These are phyloP conservation scores for Xylaria bambusicola DNA, from an alignment of 495 filamentous ascomycete species.

Conservation along the genomic window DNA sequence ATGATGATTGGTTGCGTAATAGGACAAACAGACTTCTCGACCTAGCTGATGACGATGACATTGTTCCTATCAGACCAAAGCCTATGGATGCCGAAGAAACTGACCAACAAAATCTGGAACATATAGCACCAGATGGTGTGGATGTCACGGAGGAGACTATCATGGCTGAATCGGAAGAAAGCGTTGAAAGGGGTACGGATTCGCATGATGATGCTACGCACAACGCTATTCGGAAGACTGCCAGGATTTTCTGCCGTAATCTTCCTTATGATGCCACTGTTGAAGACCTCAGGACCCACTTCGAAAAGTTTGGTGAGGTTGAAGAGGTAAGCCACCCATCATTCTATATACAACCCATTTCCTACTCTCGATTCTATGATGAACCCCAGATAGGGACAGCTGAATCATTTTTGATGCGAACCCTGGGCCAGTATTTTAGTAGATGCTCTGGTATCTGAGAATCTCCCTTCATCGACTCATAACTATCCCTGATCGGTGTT, in stretches of 20 bases:
- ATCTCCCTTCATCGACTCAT: constrained; percentile 32
- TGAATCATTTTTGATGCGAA: constrained; percentile 72
- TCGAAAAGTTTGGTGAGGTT: constrained; percentile 68
- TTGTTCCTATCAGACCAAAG: constrained; percentile 29
- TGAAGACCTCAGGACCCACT: constrained; percentile 71
- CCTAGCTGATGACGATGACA: constrained; percentile 64
- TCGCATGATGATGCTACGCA: constrained; percentile 38
- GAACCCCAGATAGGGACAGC: constrained; percentile 99
- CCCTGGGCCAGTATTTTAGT: constrained; percentile 64
- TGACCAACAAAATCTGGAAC: neutral
- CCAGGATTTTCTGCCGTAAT: constrained; percentile 85
- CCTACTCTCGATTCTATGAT: constrained; percentile 64
- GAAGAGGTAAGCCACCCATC: constrained; percentile 76
- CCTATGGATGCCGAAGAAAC: constrained; percentile 10
- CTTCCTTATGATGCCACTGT: constrained; percentile 79
- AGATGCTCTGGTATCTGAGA: constrained; percentile 60
- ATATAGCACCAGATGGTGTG: neutral
- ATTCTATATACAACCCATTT: constrained; percentile 21
- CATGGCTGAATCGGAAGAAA: constrained; percentile 28
- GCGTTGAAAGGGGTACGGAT: constrained; percentile 29
- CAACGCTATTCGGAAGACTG: constrained; percentile 56
- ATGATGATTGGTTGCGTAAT: constrained; percentile 91
- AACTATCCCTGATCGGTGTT: constrained; percentile 21
- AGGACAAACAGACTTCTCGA: constrained; percentile 89
- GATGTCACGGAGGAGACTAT: constrained; percentile 22